Percentiles rank a stretch among this genome's conserved stretches.
Conservation (phyloP, 352 stramenopile genomes). For the Pythium sp. region DNA sequence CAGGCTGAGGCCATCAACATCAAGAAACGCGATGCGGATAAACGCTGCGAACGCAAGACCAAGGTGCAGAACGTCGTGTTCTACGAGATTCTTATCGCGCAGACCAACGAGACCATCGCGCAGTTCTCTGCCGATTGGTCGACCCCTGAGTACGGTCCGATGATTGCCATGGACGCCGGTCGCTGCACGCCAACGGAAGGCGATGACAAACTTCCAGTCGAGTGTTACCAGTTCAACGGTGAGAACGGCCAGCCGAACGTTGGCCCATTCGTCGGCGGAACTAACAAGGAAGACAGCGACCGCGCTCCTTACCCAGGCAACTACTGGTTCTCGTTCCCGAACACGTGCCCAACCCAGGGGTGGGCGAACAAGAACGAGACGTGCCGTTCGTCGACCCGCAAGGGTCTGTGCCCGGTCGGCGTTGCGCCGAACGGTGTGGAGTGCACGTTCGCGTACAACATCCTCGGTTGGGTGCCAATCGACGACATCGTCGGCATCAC, state of each 20-base stretch:
- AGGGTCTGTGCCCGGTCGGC: slow-evolving; percentile 60
- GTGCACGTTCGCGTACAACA: slow-evolving; percentile 78
- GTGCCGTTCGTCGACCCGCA: slow-evolving; percentile 46
- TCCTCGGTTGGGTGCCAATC: slow-evolving; percentile 74
- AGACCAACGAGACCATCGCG: slow-evolving; percentile 46
- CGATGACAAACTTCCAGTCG: slow-evolving; percentile 28
- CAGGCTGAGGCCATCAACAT: slow-evolving; percentile 79
- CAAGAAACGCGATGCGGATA: too few relatives aligned
- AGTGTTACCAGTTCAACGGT: slow-evolving; percentile 50
- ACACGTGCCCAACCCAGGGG: slow-evolving; percentile 45
- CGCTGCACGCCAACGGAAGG: slow-evolving; percentile 31
- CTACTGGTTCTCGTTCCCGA: slow-evolving; percentile 70
- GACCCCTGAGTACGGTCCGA: slow-evolving; percentile 38
- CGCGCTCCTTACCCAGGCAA: slow-evolving; percentile 50
- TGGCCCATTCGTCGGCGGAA: slow-evolving; percentile 54
- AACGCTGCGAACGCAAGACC: slow-evolving; percentile 58
- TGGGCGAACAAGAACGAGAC: slow-evolving; percentile 60
- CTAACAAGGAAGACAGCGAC: slow-evolving; percentile 44
- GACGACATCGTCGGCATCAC: slow-evolving; percentile 82
- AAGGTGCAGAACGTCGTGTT: slow-evolving; percentile 49
- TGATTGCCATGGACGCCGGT: slow-evolving; percentile 41
- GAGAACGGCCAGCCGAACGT: slow-evolving; percentile 36
- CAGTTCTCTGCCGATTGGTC: slow-evolving; percentile 34
- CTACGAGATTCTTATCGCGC: slow-evolving; percentile 46
- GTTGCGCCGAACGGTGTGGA: slow-evolving; percentile 59